These are phyloP conservation scores for Nemophila menziesii DNA, from an alignment of 257 asterid species.

Conservation along the genomic window DNA sequence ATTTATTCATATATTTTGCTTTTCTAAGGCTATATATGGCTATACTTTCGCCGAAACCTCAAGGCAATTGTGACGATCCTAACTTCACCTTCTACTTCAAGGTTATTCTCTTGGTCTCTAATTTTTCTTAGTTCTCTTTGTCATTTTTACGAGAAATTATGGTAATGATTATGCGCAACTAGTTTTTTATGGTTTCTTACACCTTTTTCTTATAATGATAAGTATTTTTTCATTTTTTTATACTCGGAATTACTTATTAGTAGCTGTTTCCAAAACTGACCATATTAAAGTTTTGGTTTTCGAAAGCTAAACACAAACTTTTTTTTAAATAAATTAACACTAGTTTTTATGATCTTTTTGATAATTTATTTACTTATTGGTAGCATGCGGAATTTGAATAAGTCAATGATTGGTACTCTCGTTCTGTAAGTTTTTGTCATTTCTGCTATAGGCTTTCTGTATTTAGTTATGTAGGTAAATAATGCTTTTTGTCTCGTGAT, in stretches of 20 bases:
- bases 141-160: not conserved
- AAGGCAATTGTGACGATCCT: conserved; percentile 64
- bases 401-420: conserved; percentile 70
- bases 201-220: not conserved
- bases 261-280: not conserved
- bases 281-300: no score
- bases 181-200: not conserved
- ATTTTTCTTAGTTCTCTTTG: not conserved
- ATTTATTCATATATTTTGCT: no score
- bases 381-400: conserved; percentile 46
- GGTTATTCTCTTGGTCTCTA: conserved; percentile 17
- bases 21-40: no score
- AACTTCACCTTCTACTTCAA: conserved; percentile 58
- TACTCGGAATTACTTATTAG: not conserved
- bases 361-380: no score
- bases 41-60: no score
- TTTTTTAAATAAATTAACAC: no score
- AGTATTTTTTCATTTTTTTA: not conserved
- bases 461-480: no score
- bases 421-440: conserved; percentile 47
- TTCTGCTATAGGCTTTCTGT: conserved; percentile 3
- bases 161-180: not conserved
- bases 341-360: no score
- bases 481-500: no score
- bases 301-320: no score